Conservation (phyloP, 225 moss, liverwort and hornwort genomes). For the Neckera pumila region DNA sequence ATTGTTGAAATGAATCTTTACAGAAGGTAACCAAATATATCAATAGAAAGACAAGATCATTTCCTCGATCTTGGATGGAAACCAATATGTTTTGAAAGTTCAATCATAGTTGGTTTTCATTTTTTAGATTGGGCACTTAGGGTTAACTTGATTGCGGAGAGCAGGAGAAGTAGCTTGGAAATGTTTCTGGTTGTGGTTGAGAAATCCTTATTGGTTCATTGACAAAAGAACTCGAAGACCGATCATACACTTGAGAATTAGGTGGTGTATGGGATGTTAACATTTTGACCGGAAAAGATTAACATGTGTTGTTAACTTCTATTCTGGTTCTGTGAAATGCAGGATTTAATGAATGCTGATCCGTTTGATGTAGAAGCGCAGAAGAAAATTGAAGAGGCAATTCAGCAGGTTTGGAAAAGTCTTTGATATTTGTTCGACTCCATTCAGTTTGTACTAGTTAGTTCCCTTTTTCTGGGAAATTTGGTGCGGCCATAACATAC, state of each 20-base stretch:
- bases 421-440: neutral
- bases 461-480: neutral
- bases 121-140: neutral
- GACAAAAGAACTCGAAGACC: neutral
- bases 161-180: neutral
- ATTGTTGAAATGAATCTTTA: neutral
- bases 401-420: slow-evolving; percentile 60
- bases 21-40: too few species aligned
- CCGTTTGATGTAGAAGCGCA: slow-evolving; percentile 94
- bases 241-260: neutral
- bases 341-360: slow-evolving; percentile 99
- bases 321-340: slow-evolving; percentile 1
- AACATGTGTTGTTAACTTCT: neutral
- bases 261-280: neutral
- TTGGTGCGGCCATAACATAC: neutral
- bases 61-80: neutral
- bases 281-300: neutral
- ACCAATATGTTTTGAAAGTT: neutral
- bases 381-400: slow-evolving; percentile 92
- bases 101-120: neutral
- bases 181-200: neutral
- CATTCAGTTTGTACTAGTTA: neutral
- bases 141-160: neutral
- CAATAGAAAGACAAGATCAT: neutral
- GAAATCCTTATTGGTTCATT: neutral